Evolutionary conservation across 345 rosid genomes (phyloP), one percentile per base, ranked within the genome.

Genomic region (Noccaea bulbosa): DNA sequence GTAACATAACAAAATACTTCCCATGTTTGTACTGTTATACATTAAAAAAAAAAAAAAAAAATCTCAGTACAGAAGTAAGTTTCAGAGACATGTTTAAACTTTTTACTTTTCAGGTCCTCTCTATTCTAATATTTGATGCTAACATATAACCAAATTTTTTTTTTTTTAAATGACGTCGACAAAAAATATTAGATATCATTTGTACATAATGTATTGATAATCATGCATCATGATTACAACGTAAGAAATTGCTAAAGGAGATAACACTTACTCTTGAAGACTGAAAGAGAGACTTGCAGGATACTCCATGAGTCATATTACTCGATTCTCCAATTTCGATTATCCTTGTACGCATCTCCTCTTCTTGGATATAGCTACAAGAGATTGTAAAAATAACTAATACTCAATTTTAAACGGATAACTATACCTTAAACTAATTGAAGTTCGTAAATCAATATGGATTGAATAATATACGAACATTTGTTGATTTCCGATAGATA

Each of bases 281-380:
- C 39, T 58, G 66, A 47, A 35, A 47, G 65, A 58, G 64, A 35
- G 55, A 69, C 2, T 35, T 11, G 65, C 49, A 69, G 0, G 73
- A 47, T 14, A 46, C 65, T 58, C 59, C 50, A 10, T 5, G 0
- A 24, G 39, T 3, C 8, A 0, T 3, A 7, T 7, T 35, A 38
- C 58, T 70, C 11, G 43, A 15, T 70, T 59, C 50, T 38, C 66
- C 58, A 15, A 7, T 0, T 56, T 22, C 35, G 0, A 15, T 4
- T 1, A 11, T 10, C 12, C 5, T 69, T 38, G 6, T 7, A 2
- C 2, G 27, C 53, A 54, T 54, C 52, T 10, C 6, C 2, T 53
- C 7, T 7, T 43, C 20, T 69, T 56, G 55, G 5, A 47, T 57
- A 68, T 22, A 14, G 5, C 56, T 57, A 68, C 35, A 22, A 20